Conservation (phyloP, 2,329 filamentous ascomycete genomes). For the Diaporthe eres region DNA sequence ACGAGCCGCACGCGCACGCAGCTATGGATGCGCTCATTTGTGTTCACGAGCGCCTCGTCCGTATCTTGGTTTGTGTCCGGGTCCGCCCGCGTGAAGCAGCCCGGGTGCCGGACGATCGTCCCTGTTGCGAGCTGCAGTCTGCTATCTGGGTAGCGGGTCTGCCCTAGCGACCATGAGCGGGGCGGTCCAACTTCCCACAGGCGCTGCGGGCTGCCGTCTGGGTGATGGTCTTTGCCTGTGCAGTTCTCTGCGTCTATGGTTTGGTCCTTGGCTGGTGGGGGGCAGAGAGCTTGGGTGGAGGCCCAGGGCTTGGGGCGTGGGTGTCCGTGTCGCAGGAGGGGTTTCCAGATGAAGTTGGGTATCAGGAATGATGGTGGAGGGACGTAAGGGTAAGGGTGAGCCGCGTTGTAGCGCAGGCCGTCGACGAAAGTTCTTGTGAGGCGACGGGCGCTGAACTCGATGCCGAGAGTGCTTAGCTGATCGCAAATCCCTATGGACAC, state of each 20-base stretch:
- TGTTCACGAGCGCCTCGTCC: slow-evolving; percentile 52
- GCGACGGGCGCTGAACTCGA: slow-evolving; percentile 49
- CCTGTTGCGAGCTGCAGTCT: slow-evolving; percentile 48
- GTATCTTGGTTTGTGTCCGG: slow-evolving; percentile 55
- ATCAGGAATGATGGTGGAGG: slow-evolving; percentile 40
- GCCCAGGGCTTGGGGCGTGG: slow-evolving; percentile 44
- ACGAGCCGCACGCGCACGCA: slow-evolving; percentile 49
- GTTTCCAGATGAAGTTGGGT: slow-evolving; percentile 41
- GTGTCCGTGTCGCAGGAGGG: slow-evolving; percentile 39
- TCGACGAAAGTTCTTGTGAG: slow-evolving; percentile 47
- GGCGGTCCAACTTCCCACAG: slow-evolving; percentile 43
- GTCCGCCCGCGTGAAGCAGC: slow-evolving; percentile 54
- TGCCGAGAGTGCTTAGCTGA: slow-evolving; percentile 50
- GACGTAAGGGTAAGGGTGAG: slow-evolving; percentile 51
- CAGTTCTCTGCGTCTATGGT: slow-evolving; percentile 48
- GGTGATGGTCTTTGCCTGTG: slow-evolving; percentile 46
- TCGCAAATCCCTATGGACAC: slow-evolving; percentile 50
- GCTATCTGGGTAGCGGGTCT: slow-evolving; percentile 48
- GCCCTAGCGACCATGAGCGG: slow-evolving; percentile 50
- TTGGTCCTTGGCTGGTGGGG: slow-evolving; percentile 37
- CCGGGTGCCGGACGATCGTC: slow-evolving; percentile 51
- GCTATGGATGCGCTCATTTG: slow-evolving; percentile 54
- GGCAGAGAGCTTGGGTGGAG: slow-evolving; percentile 46
- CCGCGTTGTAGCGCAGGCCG: slow-evolving; percentile 50
- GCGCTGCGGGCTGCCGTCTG: slow-evolving; percentile 40